Evolutionary conservation across 495 filamentous ascomycete species (phyloP).

Genomic region (Lepraria neglecta): DNA sequence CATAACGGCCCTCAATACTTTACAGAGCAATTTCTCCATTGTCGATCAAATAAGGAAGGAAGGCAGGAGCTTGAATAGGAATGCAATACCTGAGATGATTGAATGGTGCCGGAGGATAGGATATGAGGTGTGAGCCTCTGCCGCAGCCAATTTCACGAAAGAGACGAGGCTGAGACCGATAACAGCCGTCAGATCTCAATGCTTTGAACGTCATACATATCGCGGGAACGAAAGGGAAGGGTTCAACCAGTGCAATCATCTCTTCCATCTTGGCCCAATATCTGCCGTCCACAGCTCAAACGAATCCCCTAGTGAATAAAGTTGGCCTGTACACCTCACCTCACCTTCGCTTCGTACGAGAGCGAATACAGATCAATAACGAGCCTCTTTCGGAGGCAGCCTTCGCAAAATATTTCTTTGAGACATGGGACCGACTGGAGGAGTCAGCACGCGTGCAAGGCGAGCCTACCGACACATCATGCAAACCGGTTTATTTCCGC

Average conservation of each 20-base stretch:
- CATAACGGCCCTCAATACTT: slow-evolving; percentile 76
- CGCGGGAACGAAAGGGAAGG: slow-evolving; percentile 91
- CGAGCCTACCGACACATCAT: slow-evolving; percentile 38
- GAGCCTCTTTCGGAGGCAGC: slow-evolving; percentile 63
- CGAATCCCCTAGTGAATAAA: slow-evolving; percentile 43
- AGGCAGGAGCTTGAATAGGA: slow-evolving; percentile 58
- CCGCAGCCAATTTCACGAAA: no score
- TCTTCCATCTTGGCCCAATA: slow-evolving; percentile 57
- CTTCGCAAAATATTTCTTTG: slow-evolving; percentile 83
- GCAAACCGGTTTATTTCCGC: slow-evolving; percentile 82
- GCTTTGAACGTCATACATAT: slow-evolving; percentile 73
- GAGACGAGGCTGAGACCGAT: slow-evolving; percentile 5
- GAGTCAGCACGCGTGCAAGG: slow-evolving; percentile 43
- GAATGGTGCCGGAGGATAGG: slow-evolving; percentile 71
- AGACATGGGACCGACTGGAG: slow-evolving; percentile 76
- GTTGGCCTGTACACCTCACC: slow-evolving; percentile 86
- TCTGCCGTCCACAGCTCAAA: slow-evolving; percentile 33
- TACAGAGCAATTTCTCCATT: slow-evolving; percentile 78
- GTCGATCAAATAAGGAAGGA: slow-evolving; percentile 68
- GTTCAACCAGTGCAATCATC: slow-evolving; percentile 66
- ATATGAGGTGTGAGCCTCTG: slow-evolving; percentile 55
- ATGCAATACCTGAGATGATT: slow-evolving; percentile 67
- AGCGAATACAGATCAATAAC: slow-evolving; percentile 80
- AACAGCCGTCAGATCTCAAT: slow-evolving; percentile 67
- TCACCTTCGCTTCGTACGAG: slow-evolving; percentile 78